Evolutionary conservation across 2,329 filamentous ascomycete species (phyloP), one percentile per base, ranked within the genome.

Genomic region (Ophiocordyceps sinensis): DNA sequence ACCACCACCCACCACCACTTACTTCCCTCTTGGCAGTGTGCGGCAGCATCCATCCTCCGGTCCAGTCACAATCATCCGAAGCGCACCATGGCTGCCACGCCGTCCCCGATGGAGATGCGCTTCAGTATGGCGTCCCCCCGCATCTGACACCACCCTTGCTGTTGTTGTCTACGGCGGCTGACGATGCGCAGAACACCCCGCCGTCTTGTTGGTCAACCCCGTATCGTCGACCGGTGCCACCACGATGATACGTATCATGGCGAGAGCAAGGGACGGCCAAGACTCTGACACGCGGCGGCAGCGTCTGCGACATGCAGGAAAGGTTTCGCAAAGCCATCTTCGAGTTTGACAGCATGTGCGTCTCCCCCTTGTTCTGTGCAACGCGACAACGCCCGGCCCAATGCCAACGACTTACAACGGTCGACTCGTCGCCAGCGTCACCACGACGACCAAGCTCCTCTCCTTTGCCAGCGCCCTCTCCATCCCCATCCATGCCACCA

Each of bases 241-340:
- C 19, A 19, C 4, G 19, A 19, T n/a, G n/a, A n/a, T n/a, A n/a
- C n/a, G n/a, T 19, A 19, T 19, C 19, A 19, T 19, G 19, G 8
- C n/a, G 21, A 11, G 30, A 14, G n/a, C 8, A 7, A 1, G n/a
- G 3, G 21, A 28, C 12, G 11, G 6, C 13, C 26, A 17, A 36
- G 31, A 19, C 17, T 37, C 35, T 15, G 11, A 14, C n/a, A 23
- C 21, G 37, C 9, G 34, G 4, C 7, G 15, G 21, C 42, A 95
- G 88, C 54, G 76, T 96, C 57, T 96, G 89, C 66, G 89, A 96
- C 56, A 71, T 96, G 47, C 89, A 96, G 65, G 89, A 95, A 51
- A 93, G 87, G 61, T 96, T 96, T 64, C 76, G 85, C 45, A 68
- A 70, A 9, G 81, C 79, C 42, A 94, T 96, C 53, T 75, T 81